A percentile compares a stretch with the other conserved stretches of the same genome.
Conservation (phyloP, 2,329 filamentous ascomycete genomes). For the Immersiporthe knoxdaviesiana region DNA sequence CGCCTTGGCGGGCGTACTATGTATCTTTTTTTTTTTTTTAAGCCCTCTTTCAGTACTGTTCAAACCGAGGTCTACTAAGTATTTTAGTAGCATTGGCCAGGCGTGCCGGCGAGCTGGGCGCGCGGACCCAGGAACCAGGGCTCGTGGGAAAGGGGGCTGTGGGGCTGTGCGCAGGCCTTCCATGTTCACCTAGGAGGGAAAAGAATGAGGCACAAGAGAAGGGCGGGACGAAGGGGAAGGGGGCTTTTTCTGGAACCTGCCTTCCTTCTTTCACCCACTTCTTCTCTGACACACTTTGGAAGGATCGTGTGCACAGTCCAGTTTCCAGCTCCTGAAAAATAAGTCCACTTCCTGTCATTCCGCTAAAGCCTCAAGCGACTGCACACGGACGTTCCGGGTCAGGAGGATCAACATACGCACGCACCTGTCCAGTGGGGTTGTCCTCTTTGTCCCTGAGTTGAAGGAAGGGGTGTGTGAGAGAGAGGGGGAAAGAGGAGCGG, state of each 20-base stretch:
- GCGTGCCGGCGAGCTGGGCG: neutral
- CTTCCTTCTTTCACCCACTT: neutral
- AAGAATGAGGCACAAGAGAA: too few species aligned
- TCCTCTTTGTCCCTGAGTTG: neutral
- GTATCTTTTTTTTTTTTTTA: neutral
- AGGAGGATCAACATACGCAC: slow-evolving; percentile 21
- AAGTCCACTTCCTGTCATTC: slow-evolving; percentile 8
- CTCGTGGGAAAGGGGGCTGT: neutral
- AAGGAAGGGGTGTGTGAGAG: too few species aligned
- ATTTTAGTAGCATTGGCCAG: neutral
- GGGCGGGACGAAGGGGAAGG: neutral
- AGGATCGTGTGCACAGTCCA: slow-evolving; percentile 6
- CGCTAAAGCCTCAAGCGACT: slow-evolving; percentile 26
- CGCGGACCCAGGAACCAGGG: neutral
- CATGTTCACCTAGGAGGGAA: slow-evolving; percentile 3
- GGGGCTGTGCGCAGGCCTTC: neutral
- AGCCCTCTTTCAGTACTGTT: too few species aligned
- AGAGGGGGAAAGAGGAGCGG: neutral
- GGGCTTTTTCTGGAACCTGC: neutral
- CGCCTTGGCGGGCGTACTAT: neutral
- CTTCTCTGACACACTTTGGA: slow-evolving; percentile 2
- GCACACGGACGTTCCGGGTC: slow-evolving; percentile 31
- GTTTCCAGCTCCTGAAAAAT: slow-evolving; percentile 2
- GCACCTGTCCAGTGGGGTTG: neutral
- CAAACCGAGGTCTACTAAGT: too few species aligned